A percentile compares a stretch with the other conserved stretches of the same genome.
These are phyloP conservation scores for Neoscytalidium dimidiatum DNA, from an alignment of 2,329 filamentous ascomycete species.

Conservation along the genomic window DNA sequence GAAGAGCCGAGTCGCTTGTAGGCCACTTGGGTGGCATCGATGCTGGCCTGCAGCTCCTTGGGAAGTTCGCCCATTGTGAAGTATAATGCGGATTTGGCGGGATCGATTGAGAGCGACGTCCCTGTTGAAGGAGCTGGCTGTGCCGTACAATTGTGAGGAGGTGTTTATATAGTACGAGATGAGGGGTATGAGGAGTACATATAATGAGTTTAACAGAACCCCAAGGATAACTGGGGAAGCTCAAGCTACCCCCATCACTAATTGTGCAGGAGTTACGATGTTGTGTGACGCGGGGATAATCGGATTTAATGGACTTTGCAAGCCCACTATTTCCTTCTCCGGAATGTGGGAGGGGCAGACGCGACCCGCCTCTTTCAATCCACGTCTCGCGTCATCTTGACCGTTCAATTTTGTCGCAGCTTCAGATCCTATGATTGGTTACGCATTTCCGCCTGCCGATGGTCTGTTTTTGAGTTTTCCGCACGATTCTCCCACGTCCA, in stretches of 20 bases:
- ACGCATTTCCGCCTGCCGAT: no score
- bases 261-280: not conserved
- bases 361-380: not conserved
- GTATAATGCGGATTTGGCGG: not conserved
- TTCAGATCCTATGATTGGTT: no score
- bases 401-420: not conserved
- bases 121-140: no score
- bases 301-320: not conserved
- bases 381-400: not conserved
- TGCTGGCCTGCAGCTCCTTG: slow-evolving; percentile 17
- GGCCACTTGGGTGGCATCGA: slow-evolving; percentile 20
- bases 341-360: not conserved
- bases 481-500: no score
- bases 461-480: no score
- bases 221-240: not conserved
- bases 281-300: not conserved
- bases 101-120: not conserved
- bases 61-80: not conserved
- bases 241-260: not conserved
- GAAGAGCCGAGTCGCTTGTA: slow-evolving; percentile 56
- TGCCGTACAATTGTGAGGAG: no score
- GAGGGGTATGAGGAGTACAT: not conserved
- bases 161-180: no score
- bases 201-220: not conserved
- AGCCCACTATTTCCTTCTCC: not conserved